These are phyloP conservation scores for Leptographium wingfieldii DNA, from an alignment of 2,329 filamentous ascomycete genomes.

Conservation along the genomic window DNA sequence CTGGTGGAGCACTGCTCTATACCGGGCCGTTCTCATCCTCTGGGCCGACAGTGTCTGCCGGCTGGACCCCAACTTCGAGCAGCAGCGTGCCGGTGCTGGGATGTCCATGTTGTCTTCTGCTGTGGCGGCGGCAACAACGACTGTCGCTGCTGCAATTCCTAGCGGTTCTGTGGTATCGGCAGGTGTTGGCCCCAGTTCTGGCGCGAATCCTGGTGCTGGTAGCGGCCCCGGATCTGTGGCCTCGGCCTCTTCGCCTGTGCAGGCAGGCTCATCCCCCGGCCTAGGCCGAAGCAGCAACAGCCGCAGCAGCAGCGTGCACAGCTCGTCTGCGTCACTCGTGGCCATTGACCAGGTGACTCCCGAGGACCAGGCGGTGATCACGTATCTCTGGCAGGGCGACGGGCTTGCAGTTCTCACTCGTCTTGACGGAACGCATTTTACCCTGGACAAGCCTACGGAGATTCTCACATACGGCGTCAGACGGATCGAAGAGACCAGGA, in stretches of 20 bases:
- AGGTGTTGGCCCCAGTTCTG: neutral
- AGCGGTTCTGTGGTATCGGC: neutral
- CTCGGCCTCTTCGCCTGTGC: neutral
- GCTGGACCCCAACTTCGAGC: constrained; percentile 28
- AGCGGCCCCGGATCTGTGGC: neutral
- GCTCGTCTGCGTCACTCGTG: constrained; percentile 8
- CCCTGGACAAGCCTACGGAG: constrained; percentile 24
- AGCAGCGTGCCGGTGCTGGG: constrained; percentile 4
- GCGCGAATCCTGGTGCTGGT: neutral
- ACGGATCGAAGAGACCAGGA: constrained; percentile 26
- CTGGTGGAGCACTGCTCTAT: constrained; percentile 61
- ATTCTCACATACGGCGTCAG: constrained; percentile 28
- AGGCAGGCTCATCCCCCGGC: neutral
- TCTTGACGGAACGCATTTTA: constrained; percentile 20
- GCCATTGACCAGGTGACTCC: constrained; percentile 28
- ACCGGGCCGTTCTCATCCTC: constrained; percentile 50
- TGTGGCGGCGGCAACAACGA: neutral
- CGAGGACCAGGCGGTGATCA: constrained; percentile 24
- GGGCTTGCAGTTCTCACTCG: constrained; percentile 24
- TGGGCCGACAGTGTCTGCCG: constrained; percentile 48
- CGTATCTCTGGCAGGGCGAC: constrained; percentile 26
- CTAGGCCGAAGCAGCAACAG: neutral
- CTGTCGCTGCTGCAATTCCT: neutral
- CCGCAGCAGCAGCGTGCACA: neutral
- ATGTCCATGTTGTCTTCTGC: neutral